Base-by-base conservation (phyloP, 345 rosid species). In the Carallia pectinifolia region DNA sequence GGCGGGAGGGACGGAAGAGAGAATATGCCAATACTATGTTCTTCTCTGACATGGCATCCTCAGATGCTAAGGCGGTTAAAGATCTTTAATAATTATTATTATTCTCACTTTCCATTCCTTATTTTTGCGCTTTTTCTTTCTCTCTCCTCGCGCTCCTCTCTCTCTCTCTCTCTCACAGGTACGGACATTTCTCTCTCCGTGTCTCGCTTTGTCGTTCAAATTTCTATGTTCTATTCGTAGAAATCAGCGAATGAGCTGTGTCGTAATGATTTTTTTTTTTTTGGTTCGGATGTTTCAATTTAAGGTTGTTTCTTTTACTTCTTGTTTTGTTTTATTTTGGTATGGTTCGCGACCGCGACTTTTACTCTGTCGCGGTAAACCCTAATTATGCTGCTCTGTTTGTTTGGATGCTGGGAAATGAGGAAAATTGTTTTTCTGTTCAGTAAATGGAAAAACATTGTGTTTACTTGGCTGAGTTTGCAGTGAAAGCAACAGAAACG, bases 11-110 rank as follows among this genome's bases (percentile, higher is more conserved):
- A 47, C 47, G 13, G 73, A 70, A 44, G 73, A 44, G 73, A 73
- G 83, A 80, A 80, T 80, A 76, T 76, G 74, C 81, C 37, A 29
- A 44, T 36, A 75, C 39, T 17, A 23, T 72, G 75, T 55, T 37
- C 54, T 50, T 44, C 66, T 6, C 71, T 73, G 65, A 70, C 81
- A 73, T 73, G 65, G 67, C 81, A 73, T 64, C 74, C 71, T 70
- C 30, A 73, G 76, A 80, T 74, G 70, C 78, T 78, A 62, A 73
- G 58, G 65, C 67, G 62, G 64, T 58, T 53, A 58, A 29, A 37
- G 63, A 48, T 53, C 23, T 59, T 53, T 3, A 31, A 7, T 23
- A 23, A 23, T 23, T 23, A 23, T 23, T 23, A 23, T 55, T 30
- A 5, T 53, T 50, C 53, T 66, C 31, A 19, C 64, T 23, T 67